A percentile compares a stretch with the other conserved stretches of the same genome.
phyloP scores from a whole-genome alignment of 148 eudicot genomes.

The Silene latifolia region DNA sequence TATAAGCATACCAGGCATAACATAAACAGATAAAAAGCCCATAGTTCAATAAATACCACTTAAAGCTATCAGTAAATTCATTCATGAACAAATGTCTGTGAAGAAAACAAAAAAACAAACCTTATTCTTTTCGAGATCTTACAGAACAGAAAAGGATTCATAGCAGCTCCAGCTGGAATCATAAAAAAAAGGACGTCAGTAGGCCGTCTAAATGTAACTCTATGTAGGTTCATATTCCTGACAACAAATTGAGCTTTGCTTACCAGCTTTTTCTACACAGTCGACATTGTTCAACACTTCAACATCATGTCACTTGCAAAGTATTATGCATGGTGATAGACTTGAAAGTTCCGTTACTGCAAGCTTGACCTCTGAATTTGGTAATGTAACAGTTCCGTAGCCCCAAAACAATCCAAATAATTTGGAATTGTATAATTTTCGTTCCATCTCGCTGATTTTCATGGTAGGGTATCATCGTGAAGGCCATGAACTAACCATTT shows the following conservation, averaged over 20 bases:
- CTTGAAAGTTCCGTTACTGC: background rate
- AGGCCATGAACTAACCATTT: slow-evolving; percentile 7
- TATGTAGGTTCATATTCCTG: background rate
- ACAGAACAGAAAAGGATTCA: background rate
- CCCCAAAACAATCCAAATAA: background rate
- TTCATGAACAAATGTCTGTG: no score
- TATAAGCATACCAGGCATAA: background rate
- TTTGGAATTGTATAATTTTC: background rate
- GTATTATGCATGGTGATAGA: background rate
- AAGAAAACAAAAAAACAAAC: background rate
- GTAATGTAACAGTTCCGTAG: background rate
- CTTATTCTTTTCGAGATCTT: background rate
- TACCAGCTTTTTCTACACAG: slow-evolving; percentile 3
- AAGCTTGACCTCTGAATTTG: background rate
- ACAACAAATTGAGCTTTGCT: background rate
- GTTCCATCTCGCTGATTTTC: background rate
- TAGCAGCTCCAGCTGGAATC: background rate
- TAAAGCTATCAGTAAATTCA: background rate
- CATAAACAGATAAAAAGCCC: background rate
- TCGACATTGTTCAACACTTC: background rate
- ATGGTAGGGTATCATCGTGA: background rate
- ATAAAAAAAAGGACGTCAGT: background rate
- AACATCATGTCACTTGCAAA: background rate
- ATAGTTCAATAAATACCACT: background rate
- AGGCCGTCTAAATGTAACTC: background rate